These are phyloP conservation scores for Ogataea wickerhamii DNA, from an alignment of 805 yeast species.

Conservation along the genomic window DNA sequence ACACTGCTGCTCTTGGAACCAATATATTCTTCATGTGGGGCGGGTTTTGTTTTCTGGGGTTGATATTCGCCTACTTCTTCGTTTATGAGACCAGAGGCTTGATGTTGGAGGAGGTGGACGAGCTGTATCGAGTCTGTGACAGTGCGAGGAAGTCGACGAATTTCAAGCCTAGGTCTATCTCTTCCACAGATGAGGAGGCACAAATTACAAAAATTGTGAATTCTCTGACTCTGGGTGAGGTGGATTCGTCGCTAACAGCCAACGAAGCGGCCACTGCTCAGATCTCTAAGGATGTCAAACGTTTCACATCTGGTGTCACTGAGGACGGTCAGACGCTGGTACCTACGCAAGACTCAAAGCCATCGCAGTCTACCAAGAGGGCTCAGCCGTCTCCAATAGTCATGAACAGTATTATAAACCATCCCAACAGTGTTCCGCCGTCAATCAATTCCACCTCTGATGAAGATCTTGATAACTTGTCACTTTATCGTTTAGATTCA, in stretches of 20 bases:
- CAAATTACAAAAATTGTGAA: background rate
- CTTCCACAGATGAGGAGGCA: background rate
- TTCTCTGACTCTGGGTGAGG: background rate
- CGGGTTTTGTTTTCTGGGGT: slow-evolving; percentile 56
- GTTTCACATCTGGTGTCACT: background rate
- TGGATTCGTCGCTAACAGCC: background rate
- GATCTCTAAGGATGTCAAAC: background rate
- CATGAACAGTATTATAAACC: slow-evolving; percentile 31
- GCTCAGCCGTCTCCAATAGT: slow-evolving; percentile 6
- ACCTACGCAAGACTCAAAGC: background rate
- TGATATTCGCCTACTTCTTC: slow-evolving; percentile 57
- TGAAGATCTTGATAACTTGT: slow-evolving; percentile 22
- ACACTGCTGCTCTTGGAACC: slow-evolving; percentile 66
- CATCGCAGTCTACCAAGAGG: background rate
- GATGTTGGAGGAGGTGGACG: slow-evolving; percentile 78
- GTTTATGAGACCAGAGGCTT: slow-evolving; percentile 81
- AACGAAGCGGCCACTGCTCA: background rate
- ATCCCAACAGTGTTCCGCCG: slow-evolving; percentile 37
- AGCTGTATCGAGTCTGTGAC: slow-evolving; percentile 58
- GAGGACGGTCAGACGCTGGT: slow-evolving; percentile 1
- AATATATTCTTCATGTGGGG: slow-evolving; percentile 83
- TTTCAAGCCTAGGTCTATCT: slow-evolving; percentile 32
- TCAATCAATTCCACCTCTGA: slow-evolving; percentile 34
- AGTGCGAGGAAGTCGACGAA: slow-evolving; percentile 48
- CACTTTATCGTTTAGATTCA: background rate